Conservation (phyloP, 202 grass and related monocot species). For the Zizania palustris region DNA sequence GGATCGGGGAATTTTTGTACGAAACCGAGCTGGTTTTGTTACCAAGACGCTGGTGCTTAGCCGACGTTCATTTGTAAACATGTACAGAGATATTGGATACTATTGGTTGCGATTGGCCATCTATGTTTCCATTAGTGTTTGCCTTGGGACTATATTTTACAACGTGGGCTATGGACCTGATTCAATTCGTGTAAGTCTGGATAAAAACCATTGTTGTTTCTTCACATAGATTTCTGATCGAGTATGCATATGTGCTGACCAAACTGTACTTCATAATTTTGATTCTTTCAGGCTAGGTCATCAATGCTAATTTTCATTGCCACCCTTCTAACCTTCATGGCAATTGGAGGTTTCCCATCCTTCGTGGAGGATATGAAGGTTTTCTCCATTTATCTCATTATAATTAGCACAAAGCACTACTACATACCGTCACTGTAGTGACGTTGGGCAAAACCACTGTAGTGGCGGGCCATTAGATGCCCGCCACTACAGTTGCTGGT, state of each 20-base stretch:
- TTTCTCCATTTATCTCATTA: background rate
- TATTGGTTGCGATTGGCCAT: constrained; percentile 69
- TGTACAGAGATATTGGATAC: constrained; percentile 66
- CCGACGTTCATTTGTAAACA: constrained; percentile 67
- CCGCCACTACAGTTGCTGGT: too few species aligned
- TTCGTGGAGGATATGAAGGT: constrained; percentile 85
- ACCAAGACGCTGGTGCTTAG: constrained; percentile 53
- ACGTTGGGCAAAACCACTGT: too few species aligned
- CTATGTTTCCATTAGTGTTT: constrained; percentile 53
- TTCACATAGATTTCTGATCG: background rate
- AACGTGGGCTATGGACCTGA: constrained; percentile 49
- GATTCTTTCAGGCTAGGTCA: constrained; percentile 51
- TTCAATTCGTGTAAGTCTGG: constrained; percentile 53
- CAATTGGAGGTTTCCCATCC: constrained; percentile 75
- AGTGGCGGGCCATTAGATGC: too few species aligned
- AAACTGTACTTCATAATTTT: background rate
- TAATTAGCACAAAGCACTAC: background rate
- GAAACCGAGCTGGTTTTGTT: constrained; percentile 50
- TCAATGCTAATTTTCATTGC: constrained; percentile 53
- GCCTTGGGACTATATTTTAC: constrained; percentile 55
- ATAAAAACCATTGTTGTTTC: background rate
- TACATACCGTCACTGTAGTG: too few species aligned
- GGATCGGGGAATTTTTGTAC: constrained; percentile 31
- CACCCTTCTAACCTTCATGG: constrained; percentile 59
- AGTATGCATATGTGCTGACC: background rate